Evolutionary conservation across 2,329 filamentous ascomycete species (phyloP).

Genomic region (Curvularia hawaiiensis): DNA sequence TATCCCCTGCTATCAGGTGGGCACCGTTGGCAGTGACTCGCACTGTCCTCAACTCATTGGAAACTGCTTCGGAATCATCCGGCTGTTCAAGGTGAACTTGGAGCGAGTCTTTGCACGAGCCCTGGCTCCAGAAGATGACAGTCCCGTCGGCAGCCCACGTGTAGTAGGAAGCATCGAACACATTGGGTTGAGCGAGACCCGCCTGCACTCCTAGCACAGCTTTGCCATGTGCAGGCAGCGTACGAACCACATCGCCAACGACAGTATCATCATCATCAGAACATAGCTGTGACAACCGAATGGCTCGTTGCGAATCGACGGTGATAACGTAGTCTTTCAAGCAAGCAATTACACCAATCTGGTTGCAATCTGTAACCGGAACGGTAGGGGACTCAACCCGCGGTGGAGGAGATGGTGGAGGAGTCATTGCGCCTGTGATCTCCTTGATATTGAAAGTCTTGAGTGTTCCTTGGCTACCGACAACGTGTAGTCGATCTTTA

Average conservation of each 20-base stretch:
- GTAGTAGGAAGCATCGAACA: constrained; percentile 73
- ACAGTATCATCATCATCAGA: constrained; percentile 34
- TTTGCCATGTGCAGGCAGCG: constrained; percentile 62
- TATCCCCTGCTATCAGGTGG: constrained; percentile 82
- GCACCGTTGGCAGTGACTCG: constrained; percentile 65
- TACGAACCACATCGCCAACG: constrained; percentile 43
- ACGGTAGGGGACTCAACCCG: constrained; percentile 41
- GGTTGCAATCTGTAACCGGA: constrained; percentile 33
- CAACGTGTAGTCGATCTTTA: constrained; percentile 67
- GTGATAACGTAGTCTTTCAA: constrained; percentile 51
- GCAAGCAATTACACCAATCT: constrained; percentile 47
- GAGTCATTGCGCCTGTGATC: constrained; percentile 37
- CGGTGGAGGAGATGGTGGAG: constrained; percentile 44
- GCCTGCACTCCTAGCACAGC: constrained; percentile 71
- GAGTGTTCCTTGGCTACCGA: constrained; percentile 66
- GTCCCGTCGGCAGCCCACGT: constrained; percentile 87
- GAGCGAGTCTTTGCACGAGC: constrained; percentile 68
- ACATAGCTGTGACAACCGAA: constrained; percentile 65
- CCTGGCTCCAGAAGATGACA: constrained; percentile 84
- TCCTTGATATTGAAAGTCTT: constrained; percentile 51
- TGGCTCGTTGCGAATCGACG: constrained; percentile 75
- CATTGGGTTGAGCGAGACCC: constrained; percentile 64
- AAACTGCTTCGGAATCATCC: constrained; percentile 51
- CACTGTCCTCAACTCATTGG: constrained; percentile 65
- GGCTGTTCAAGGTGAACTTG: constrained; percentile 72